Evolutionary conservation across 2,329 filamentous ascomycete species (phyloP), one percentile per base, ranked within the genome.

Genomic region (Dothistroma pini): DNA sequence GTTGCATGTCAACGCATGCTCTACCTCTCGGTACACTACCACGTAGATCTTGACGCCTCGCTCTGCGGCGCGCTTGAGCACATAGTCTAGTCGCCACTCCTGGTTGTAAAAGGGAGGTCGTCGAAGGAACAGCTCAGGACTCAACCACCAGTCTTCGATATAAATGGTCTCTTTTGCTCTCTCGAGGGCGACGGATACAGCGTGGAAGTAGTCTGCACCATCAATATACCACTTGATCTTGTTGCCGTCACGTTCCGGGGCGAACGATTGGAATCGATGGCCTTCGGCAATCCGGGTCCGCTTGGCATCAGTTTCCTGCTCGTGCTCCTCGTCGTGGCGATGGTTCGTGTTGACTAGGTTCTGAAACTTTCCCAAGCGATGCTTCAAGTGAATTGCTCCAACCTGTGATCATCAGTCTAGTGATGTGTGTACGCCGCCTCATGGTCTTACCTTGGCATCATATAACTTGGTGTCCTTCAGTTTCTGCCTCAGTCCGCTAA

Each of bases 91-190:
- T 11, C 93, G 84, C 85, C 88, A 97, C 76, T 96, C 85, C 73
- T 96, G 90, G 66, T 92, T 89, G 71, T 83, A 83, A 67, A 89
- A 88, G 0, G 95, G 90, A 1, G 95, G 93, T 21, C 95, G 84
- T 41, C 95, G 86, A 64, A 99, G 76, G 76, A 93, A 96, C 64
- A 95, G 77, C 75, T 95, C 90, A 0, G 91, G 95, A 3, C 90
- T 96, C 14, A 97, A 80, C 95, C 95, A 97, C 95, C 93, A 99
- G 72, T 97, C 95, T 62, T 83, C 89, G 67, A 99, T 96, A 76
- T 97, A 99, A 69, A 99, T 97, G 51, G 89, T 89, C 77, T 97
- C 93, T 71, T 89, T 89, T 41, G 95, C 95, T 62, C 87, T 83
- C 65, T 97, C 93, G n/a, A 97, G 81, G 0, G 93, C 93, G 35